These are phyloP conservation scores for Candida piceae DNA, from an alignment of 805 yeast species.

Conservation along the genomic window DNA sequence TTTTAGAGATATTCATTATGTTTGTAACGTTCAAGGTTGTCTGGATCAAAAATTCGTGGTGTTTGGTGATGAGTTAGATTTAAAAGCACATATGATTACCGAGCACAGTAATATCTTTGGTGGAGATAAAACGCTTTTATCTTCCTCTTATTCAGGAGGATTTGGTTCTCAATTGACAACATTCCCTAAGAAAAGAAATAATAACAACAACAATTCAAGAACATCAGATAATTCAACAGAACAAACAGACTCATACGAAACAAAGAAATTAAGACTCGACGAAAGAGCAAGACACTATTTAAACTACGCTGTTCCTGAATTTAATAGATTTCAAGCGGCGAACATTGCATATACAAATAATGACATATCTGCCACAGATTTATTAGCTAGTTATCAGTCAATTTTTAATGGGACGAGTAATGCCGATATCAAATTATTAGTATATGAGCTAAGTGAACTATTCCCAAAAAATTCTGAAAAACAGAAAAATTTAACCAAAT, in stretches of 20 bases:
- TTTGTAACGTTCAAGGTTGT: slow-evolving; percentile 73
- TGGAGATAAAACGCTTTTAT: slow-evolving; percentile 35
- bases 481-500: slow-evolving; percentile 32
- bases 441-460: slow-evolving; percentile 58
- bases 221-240: slow-evolving; percentile 14
- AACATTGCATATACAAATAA: slow-evolving; percentile 45
- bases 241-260: slow-evolving; percentile 36
- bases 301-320: slow-evolving; percentile 43
- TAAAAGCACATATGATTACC: slow-evolving; percentile 80
- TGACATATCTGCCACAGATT: slow-evolving; percentile 41
- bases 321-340: slow-evolving; percentile 43
- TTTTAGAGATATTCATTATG: slow-evolving; percentile 67
- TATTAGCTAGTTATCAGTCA: slow-evolving; percentile 41
- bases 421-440: slow-evolving; percentile 51
- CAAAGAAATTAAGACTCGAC: slow-evolving; percentile 60
- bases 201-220: slow-evolving; percentile 11
- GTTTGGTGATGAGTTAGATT: slow-evolving; percentile 77
- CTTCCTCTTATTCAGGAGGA: slow-evolving; percentile 22
- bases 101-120: slow-evolving; percentile 67
- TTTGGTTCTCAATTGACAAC: slow-evolving; percentile 53
- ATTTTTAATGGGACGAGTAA: slow-evolving; percentile 38
- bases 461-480: slow-evolving; percentile 44
- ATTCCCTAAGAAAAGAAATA: slow-evolving; percentile 29
- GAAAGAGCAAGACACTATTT: slow-evolving; percentile 83
- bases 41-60: slow-evolving; percentile 89